Percentiles rank a stretch among this genome's conserved stretches.
Evolutionary conservation across 768 basidiomycete genomes (phyloP).

Genomic region (Termitomyces sp.): DNA sequence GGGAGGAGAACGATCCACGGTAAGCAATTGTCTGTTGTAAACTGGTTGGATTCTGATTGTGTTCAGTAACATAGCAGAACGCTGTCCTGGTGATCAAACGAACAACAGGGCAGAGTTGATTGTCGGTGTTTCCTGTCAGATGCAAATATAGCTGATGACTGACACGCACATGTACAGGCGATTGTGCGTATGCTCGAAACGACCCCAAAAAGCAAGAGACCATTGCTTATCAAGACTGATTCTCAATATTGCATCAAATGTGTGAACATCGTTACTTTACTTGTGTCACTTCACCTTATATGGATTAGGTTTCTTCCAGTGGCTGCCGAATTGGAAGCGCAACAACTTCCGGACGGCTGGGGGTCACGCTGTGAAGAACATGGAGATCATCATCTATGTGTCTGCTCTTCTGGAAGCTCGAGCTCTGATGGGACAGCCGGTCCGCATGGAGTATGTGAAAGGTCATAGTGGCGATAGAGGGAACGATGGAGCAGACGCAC

Average conservation of each 20-base stretch:
- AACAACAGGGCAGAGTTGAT: conserved; percentile 89
- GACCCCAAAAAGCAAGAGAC: conserved; percentile 45
- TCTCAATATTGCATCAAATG: conserved; percentile 82
- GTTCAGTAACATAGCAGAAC: conserved; percentile 71
- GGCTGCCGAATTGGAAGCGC: conserved; percentile 62
- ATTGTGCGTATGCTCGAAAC: conserved; percentile 79
- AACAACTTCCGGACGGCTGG: conserved; percentile 43
- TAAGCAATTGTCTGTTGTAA: conserved; percentile 14
- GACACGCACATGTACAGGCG: conserved; percentile 43
- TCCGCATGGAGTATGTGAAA: conserved; percentile 66
- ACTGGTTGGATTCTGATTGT: background rate
- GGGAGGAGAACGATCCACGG: conserved; percentile 67
- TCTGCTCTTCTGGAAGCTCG: conserved; percentile 55
- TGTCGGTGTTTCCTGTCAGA: conserved; percentile 33
- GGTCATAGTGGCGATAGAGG: conserved; percentile 76
- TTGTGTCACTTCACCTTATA: conserved; percentile 3
- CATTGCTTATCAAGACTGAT: conserved; percentile 78
- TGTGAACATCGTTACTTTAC: conserved; percentile 23
- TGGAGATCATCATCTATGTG: conserved; percentile 64
- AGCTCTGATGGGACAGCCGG: conserved; percentile 40
- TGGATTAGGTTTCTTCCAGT: conserved; percentile 54
- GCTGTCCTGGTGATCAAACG: conserved; percentile 78
- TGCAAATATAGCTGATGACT: background rate
- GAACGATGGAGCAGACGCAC: conserved; percentile 81
- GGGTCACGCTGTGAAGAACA: conserved; percentile 67